These are phyloP conservation scores for Aspergillus vadensis DNA, from an alignment of 2,329 filamentous ascomycete species.

Conservation along the genomic window DNA sequence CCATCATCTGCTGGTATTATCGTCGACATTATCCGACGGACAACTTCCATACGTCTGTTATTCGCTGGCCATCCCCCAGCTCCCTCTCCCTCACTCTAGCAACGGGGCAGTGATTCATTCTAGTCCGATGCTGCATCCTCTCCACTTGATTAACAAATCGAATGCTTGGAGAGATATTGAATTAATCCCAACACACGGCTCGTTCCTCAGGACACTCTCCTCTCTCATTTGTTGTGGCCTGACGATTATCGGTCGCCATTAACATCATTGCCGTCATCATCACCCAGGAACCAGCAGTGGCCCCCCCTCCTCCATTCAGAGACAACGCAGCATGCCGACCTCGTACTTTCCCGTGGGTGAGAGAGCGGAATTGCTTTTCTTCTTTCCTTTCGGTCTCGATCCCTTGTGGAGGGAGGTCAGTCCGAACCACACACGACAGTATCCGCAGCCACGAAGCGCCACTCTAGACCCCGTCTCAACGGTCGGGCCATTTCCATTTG, in stretches of 20 bases:
- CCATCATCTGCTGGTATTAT: background rate
- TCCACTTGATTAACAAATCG: too few relatives aligned
- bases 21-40: background rate
- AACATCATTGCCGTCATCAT: constrained; percentile 38
- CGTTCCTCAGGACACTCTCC: constrained; percentile 12
- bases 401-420: constrained; percentile 29
- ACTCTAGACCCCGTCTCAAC: constrained; percentile 49
- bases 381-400: background rate
- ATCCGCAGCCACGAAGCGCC: constrained; percentile 32
- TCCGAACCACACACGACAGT: constrained; percentile 58
- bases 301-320: background rate
- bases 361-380: background rate
- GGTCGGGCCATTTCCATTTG: constrained; percentile 10
- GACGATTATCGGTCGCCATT: constrained; percentile 2
- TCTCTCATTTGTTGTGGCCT: background rate
- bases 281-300: constrained; percentile 5
- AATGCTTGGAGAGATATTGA: background rate
- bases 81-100: background rate
- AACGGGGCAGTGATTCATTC: constrained; percentile 2
- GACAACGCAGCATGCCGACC: constrained; percentile 6
- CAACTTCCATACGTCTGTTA: background rate
- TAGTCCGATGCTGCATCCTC: background rate
- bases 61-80: background rate
- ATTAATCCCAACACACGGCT: constrained; percentile 10
- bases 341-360: constrained; percentile 8